Evolutionary conservation across 2,329 filamentous ascomycete genomes (phyloP).

Genomic region (Colletotrichum spaethianum): DNA sequence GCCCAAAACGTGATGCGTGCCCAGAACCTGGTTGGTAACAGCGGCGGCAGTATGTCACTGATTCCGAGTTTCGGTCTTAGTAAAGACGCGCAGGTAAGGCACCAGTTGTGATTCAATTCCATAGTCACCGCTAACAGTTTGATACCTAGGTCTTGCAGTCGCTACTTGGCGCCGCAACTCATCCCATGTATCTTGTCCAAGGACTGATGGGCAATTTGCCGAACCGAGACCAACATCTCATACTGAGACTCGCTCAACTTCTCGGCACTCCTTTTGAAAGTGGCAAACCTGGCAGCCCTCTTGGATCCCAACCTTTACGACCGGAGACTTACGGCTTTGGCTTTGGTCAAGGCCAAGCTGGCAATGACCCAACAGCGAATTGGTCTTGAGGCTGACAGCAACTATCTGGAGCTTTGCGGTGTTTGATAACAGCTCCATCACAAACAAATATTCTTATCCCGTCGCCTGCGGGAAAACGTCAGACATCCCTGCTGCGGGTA

Average conservation of each 20-base stretch:
- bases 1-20: slow-evolving; percentile 27
- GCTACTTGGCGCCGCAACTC: slow-evolving; percentile 31
- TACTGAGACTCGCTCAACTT: slow-evolving; percentile 27
- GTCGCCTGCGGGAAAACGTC: too few species aligned
- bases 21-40: slow-evolving; percentile 20
- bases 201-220: slow-evolving; percentile 38
- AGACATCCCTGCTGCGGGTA: too few species aligned
- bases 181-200: slow-evolving; percentile 40
- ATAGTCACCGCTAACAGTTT: neutral
- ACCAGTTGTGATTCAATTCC: neutral
- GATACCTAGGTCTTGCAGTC: slow-evolving; percentile 25
- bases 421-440: neutral
- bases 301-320: slow-evolving; percentile 38
- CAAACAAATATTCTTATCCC: neutral
- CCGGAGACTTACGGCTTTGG: slow-evolving; percentile 40
- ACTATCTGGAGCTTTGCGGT: neutral
- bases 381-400: slow-evolving; percentile 2
- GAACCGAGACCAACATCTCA: slow-evolving; percentile 38
- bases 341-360: slow-evolving; percentile 35
- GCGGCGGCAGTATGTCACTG: slow-evolving; percentile 10
- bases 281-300: slow-evolving; percentile 30
- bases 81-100: slow-evolving; percentile 34
- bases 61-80: slow-evolving; percentile 19
- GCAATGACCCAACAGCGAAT: slow-evolving; percentile 35
- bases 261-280: slow-evolving; percentile 34